phyloP scores from a whole-genome alignment of 2,329 filamentous ascomycete genomes.

The Xylariaceae sp. region DNA sequence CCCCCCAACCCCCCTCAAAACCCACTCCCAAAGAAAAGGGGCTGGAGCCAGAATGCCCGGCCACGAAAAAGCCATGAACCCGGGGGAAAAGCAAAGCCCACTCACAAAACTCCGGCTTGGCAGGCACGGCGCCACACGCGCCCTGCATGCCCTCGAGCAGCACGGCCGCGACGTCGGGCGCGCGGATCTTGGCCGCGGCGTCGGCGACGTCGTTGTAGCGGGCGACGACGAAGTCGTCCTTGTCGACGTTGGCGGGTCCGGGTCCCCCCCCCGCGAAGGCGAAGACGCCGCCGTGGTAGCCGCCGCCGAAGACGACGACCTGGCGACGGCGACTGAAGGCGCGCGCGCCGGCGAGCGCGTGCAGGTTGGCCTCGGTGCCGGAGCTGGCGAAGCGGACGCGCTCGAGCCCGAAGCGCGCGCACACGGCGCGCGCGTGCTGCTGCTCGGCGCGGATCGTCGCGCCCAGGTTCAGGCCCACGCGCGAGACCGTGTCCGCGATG shows the following conservation, averaged over 20 bases:
- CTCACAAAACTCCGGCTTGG: conserved; percentile 40
- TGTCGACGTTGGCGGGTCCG: conserved; percentile 21
- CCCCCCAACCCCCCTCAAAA: no score
- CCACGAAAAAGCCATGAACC: no score
- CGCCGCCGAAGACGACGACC: conserved; percentile 42
- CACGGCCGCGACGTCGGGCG: conserved; percentile 47
- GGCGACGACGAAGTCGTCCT: conserved; percentile 50
- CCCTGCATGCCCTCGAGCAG: conserved; percentile 62
- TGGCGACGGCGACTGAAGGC: conserved; percentile 36
- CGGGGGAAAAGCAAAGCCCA: no score
- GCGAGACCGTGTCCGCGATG: conserved; percentile 33
- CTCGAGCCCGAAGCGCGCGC: conserved; percentile 45
- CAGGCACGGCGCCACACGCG: conserved; percentile 50
- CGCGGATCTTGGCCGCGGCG: conserved; percentile 28
- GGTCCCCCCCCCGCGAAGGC: not conserved
- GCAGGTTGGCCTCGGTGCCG: conserved; percentile 57
- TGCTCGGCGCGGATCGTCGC: conserved; percentile 44
- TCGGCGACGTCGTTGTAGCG: conserved; percentile 51
- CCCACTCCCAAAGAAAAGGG: no score
- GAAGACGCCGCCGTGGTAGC: conserved; percentile 49
- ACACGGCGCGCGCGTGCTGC: conserved; percentile 41
- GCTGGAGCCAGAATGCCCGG: no score
- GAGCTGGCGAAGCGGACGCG: conserved; percentile 56
- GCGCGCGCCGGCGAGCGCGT: conserved; percentile 48
- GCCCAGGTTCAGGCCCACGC: conserved; percentile 48